Evolutionary conservation across 164 flowering plant species (phyloP), one percentile per base, ranked within the genome.

Genomic region (Kalanchoe fedtschenkoi): DNA sequence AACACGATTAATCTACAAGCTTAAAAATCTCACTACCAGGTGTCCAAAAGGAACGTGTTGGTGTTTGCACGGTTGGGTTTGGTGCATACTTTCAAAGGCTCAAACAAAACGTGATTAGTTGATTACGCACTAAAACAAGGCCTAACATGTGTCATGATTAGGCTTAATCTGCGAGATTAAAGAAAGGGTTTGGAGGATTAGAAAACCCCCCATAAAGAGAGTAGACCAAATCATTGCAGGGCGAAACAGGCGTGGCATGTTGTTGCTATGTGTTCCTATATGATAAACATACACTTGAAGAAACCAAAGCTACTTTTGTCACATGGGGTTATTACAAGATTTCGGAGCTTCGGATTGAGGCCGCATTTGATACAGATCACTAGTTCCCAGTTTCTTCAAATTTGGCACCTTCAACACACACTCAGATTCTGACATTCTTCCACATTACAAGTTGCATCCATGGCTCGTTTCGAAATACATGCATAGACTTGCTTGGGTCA

Each of bases 351-450:
- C n/a, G 22, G 53, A 13, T 47, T 47, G 16, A 21, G 28, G n/a
- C n/a, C n/a, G n/a, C n/a, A n/a, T n/a, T n/a, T n/a, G n/a, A n/a
- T n/a, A n/a, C n/a, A n/a, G n/a, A 4, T 10, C 22, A 4, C 22
- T 43, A 8, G 0, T 5, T 43, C 26, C 1, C 29, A 22, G 13
- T 47, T 6, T 22, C 22, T 47, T 14, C 54, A 19, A 22, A 29
- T 47, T 47, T 47, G 54, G 54, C 54, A 47, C n/a, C 13, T 43
- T 43, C 51, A 43, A 43, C 51, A 43, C 51, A n/a, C 19, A 43
- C 51, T 15, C 54, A 47, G 21, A 14, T 22, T 14, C 30, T 29
- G 24, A 9, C 54, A 47, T 10, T 22, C 54, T 1, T 19, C 24
- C 26, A 46, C 5, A 1, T 46, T 46, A n/a, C 53, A 46, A 46